Evolutionary conservation across 139 green algal genomes (phyloP), one percentile per base, ranked within the genome.

Genomic region (Picochlorum sp.): DNA sequence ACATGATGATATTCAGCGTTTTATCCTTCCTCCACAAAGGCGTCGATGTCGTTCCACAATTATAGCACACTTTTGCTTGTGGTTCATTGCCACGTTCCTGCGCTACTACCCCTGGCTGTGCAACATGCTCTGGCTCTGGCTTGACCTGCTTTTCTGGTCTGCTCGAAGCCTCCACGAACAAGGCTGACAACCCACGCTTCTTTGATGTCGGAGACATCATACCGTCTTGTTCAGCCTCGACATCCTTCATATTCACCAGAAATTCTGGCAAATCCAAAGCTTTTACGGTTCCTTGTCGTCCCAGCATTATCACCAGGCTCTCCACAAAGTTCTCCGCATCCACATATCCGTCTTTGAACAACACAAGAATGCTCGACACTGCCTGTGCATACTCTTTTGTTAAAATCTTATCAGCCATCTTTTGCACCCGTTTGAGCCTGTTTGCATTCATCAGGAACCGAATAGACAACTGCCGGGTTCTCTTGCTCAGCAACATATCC

Each of bases 21-120:
- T 59, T 62, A 73, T 89, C 85, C 56, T 84, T 85, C 28, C 85
- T 74, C 85, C 85, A 91, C 32, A 91, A 62, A 10, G 85, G 85
- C 1, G 85, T 91, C 18, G 34, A 75, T 21, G 49, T 77, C 5
- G 85, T 91, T 56, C 69, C 71, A 73, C 85, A 91, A 72, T 91
- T 88, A 37, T 64, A 61, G 68, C 85, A 91, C 9, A 10, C 14
- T 32, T 66, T 66, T 18, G 49, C 14, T 13, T 54, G 47, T 13
- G 34, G 34, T 13, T 54, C 47, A 54, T 54, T 6, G n/a, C 16
- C 47, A 18, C 18, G 47, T 21, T 54, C 34, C n/a, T 54, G 47
- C 6, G 47, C 18, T 9, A 24, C 47, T 13, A 54, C 0, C 18
- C 18, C 47, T 10, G 16, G 8, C 47, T 26, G 9, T 54, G 15